phyloP scores from a whole-genome alignment of 257 asterid genomes.

The Buddleja alternifolia region DNA sequence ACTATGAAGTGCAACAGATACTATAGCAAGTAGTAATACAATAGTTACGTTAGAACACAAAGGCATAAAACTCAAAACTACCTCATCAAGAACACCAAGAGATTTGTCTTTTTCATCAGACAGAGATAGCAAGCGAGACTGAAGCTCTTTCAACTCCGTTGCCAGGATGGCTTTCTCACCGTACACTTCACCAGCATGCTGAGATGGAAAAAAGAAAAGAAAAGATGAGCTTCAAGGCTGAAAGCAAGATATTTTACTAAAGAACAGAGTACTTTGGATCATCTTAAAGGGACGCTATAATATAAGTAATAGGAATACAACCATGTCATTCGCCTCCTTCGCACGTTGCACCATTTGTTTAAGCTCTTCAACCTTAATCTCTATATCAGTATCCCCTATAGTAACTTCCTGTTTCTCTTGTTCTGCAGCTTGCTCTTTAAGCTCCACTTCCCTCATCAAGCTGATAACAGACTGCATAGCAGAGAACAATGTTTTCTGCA shows the following conservation, averaged over 20 bases:
- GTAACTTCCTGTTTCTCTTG: constrained; percentile 75
- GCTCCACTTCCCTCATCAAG: constrained; percentile 82
- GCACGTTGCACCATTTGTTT: constrained; percentile 59
- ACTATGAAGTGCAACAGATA: neutral
- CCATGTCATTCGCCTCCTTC: constrained; percentile 82
- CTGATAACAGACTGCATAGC: constrained; percentile 70
- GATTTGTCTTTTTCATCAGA: constrained; percentile 84
- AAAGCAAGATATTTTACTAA: constrained; percentile 3
- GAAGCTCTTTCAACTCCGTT: constrained; percentile 89
- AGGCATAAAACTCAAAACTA: constrained; percentile 27
- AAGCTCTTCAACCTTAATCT: constrained; percentile 62
- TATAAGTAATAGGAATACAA: constrained; percentile 39
- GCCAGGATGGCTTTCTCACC: constrained; percentile 91
- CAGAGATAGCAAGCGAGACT: constrained; percentile 72
- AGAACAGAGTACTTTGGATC: neutral
- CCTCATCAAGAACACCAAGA: constrained; percentile 75
- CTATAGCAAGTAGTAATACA: neutral
- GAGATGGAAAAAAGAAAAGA: constrained; percentile 21
- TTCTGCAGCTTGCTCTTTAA: constrained; percentile 70
- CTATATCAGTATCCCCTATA: constrained; percentile 52
- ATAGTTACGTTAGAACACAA: neutral
- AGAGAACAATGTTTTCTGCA: constrained; percentile 74
- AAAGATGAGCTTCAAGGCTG: too few relatives aligned
- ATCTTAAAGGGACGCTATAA: constrained; percentile 2
- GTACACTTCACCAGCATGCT: constrained; percentile 93